Evolutionary conservation across 2,329 filamentous ascomycete genomes (phyloP).

Genomic region (Capronia americana): DNA sequence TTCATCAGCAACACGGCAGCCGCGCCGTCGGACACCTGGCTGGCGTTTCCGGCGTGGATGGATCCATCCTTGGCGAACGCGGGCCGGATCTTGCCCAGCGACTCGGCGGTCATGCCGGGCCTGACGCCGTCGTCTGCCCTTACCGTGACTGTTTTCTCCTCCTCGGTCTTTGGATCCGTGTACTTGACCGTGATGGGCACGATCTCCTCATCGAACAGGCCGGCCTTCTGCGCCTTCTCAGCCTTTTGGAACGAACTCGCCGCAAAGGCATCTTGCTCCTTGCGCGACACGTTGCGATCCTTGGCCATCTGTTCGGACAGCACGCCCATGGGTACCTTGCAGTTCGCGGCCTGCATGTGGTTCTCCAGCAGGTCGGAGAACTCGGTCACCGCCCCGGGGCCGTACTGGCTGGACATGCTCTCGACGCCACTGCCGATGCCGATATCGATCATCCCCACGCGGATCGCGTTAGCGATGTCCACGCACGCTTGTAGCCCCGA

Average conservation of each 20-base stretch:
- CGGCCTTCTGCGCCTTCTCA: slow-evolving; percentile 78
- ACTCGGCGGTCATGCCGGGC: slow-evolving; percentile 82
- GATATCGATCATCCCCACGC: slow-evolving; percentile 89
- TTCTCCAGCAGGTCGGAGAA: slow-evolving; percentile 88
- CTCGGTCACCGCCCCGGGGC: slow-evolving; percentile 84
- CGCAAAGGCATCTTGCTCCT: slow-evolving; percentile 87
- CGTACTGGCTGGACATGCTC: slow-evolving; percentile 94
- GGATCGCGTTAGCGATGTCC: slow-evolving; percentile 93
- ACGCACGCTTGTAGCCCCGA: slow-evolving; percentile 90
- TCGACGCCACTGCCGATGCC: slow-evolving; percentile 94
- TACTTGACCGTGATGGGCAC: slow-evolving; percentile 83
- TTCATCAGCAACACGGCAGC: slow-evolving; percentile 96
- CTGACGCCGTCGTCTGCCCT: slow-evolving; percentile 86
- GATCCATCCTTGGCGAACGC: slow-evolving; percentile 90
- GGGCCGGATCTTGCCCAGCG: slow-evolving; percentile 85
- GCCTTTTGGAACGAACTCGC: slow-evolving; percentile 94
- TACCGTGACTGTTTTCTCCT: slow-evolving; percentile 83
- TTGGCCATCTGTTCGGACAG: slow-evolving; percentile 95
- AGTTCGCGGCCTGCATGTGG: slow-evolving; percentile 84
- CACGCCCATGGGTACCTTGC: slow-evolving; percentile 96
- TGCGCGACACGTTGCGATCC: slow-evolving; percentile 74
- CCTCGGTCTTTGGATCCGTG: slow-evolving; percentile 87
- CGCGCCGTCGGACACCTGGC: slow-evolving; percentile 93
- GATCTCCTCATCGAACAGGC: slow-evolving; percentile 94
- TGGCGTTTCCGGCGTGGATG: slow-evolving; percentile 96